These are phyloP conservation scores for Thraustochytrium sp. DNA, from an alignment of 352 stramenopile species.

Conservation along the genomic window DNA sequence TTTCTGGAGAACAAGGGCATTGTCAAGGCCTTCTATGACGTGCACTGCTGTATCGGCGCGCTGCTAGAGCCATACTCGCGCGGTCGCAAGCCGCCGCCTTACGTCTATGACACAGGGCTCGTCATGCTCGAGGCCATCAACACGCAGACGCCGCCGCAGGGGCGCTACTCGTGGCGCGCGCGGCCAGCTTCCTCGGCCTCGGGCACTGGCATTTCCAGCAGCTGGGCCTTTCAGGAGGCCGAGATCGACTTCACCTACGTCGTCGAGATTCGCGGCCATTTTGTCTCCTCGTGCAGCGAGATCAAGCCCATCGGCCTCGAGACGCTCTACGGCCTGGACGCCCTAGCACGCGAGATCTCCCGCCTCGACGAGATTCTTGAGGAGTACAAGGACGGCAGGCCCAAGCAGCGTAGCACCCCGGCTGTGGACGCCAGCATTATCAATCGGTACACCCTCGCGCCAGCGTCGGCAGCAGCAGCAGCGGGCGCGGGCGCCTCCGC, in stretches of 20 bases:
- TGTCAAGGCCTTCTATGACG: constrained; percentile 19
- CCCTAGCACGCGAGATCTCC: neutral
- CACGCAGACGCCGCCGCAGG: neutral
- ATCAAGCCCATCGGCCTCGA: constrained; percentile 40
- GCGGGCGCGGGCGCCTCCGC: too few relatives aligned
- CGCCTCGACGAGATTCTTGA: neutral
- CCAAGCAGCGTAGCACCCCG: neutral
- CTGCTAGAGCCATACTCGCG: constrained; percentile 38
- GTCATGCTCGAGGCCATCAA: constrained; percentile 41
- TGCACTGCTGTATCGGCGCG: constrained; percentile 44
- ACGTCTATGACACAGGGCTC: constrained; percentile 18
- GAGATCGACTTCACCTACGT: constrained; percentile 39
- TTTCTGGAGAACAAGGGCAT: constrained; percentile 10
- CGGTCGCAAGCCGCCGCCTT: neutral
- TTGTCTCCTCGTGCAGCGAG: constrained; percentile 36
- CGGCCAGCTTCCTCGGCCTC: neutral
- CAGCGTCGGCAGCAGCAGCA: too few relatives aligned
- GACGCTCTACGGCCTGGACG: neutral
- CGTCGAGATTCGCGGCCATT: constrained; percentile 13
- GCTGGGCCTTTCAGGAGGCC: constrained; percentile 38
- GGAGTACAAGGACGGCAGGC: neutral
- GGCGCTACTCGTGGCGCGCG: constrained; percentile 6
- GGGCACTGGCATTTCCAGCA: constrained; percentile 25
- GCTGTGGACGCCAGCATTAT: neutral
- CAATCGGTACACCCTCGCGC: too few relatives aligned